Evolutionary conservation across 208 protist species (phyloP), one percentile per base, ranked within the genome.

Genomic region (Entamoeba dispar): DNA sequence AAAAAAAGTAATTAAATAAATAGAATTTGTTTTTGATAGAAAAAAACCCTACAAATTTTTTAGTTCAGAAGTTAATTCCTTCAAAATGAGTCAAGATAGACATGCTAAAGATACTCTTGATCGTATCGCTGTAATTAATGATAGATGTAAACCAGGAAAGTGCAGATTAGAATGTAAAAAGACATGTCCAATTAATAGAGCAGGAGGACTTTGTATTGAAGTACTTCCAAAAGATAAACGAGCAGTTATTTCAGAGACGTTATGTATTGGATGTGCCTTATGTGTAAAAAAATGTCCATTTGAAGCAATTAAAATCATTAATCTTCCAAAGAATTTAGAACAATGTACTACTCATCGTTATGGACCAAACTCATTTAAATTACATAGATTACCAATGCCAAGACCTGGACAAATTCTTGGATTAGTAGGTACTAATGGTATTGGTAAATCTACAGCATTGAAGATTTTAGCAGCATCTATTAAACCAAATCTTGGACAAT

Each of bases 241-340:
- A 31, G 93, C 94, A 12, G 19, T 91, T 77, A 98, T 99, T 92
- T 99, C 98, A 2, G 99, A 99, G 95, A 97, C 98, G 92, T 96
- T 99, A 27, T 99, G 99, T 96, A 99, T 99, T 94, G 99, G 99
- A 94, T 99, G 99, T 96, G 98, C 97, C 95, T 98, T 99, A 93
- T 99, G 99, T 95, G 97, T 98, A 5, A 99, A 99, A 92, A 99
- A 99, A 94, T 99, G 99, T 95, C 99, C 99, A 27, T 99, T 99
- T 94, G 97, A 99, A 92, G 99, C 99, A 69, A 99, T 99, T 96
- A 96, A 96, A 92, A 99, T 99, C 95, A 99, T 99, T 95, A 99
- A 99, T 95, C 95, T 99, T 50, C 99, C 99, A 49, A 99, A 97
- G 50, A 98, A 98, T 95, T 96, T 99, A 34, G 96, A 98, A 50